These are phyloP conservation scores for Tuber aestivum DNA, from an alignment of 495 filamentous ascomycete genomes.

Conservation along the genomic window DNA sequence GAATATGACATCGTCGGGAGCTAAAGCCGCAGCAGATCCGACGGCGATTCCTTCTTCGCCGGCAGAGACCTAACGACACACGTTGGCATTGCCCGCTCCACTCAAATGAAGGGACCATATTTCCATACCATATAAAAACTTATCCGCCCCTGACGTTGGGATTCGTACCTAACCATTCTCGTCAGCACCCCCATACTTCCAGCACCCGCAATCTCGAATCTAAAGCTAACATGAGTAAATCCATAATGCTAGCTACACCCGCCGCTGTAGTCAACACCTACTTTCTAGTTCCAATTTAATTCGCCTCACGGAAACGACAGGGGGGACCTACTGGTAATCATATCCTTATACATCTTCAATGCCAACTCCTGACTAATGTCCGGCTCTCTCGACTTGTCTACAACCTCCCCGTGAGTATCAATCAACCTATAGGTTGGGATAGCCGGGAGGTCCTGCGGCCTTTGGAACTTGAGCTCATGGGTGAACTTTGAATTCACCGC, in stretches of 20 bases:
- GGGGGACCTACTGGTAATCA: conserved; percentile 56
- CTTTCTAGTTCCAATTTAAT: neutral
- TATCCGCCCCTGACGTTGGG: conserved; percentile 67
- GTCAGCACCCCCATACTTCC: neutral
- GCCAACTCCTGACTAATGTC: conserved; percentile 66
- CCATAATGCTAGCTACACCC: conserved; percentile 33
- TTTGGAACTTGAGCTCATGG: conserved; percentile 65
- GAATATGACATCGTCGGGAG: conserved; percentile 81
- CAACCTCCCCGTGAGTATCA: conserved; percentile 71
- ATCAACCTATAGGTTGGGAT: conserved; percentile 84
- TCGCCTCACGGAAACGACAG: neutral
- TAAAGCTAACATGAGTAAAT: conserved; percentile 29
- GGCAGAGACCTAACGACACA: conserved; percentile 51
- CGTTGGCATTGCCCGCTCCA: neutral
- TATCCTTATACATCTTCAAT: conserved; percentile 54
- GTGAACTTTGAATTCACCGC: conserved; percentile 91
- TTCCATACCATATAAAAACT: conserved; percentile 87
- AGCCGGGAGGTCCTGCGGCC: conserved; percentile 58
- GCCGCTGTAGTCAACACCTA: conserved; percentile 61
- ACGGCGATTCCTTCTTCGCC: conserved; percentile 94
- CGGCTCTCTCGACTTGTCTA: conserved; percentile 61
- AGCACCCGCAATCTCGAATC: neutral
- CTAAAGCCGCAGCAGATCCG: conserved; percentile 73
- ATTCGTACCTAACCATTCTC: conserved; percentile 35
- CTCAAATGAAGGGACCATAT: neutral